phyloP scores from a whole-genome alignment of 2,329 filamentous ascomycete genomes.

The Karstenula rhodostoma region DNA sequence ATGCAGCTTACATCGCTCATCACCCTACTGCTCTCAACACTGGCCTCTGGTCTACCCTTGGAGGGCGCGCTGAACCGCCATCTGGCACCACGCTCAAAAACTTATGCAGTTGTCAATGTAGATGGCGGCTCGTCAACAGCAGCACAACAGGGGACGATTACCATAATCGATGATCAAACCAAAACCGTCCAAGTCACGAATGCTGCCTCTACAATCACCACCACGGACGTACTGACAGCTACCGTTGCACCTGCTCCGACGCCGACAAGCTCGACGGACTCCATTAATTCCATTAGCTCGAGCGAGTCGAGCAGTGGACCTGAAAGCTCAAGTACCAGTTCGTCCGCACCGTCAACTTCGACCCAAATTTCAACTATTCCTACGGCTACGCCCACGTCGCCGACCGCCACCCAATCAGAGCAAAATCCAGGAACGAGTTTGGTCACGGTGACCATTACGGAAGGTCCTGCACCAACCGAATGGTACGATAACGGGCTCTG shows the following conservation, averaged over 20 bases:
- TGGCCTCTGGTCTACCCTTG: slow-evolving; percentile 37
- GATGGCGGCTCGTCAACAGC: slow-evolving; percentile 44
- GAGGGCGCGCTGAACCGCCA: slow-evolving; percentile 26
- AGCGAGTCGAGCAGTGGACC: not conserved
- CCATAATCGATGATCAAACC: slow-evolving; percentile 32
- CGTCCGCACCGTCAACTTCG: slow-evolving; percentile 14
- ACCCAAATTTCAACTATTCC: slow-evolving; percentile 10
- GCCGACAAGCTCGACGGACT: slow-evolving; percentile 23
- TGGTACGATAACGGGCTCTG: slow-evolving; percentile 58
- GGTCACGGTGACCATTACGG: slow-evolving; percentile 41
- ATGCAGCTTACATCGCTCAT: slow-evolving; percentile 40
- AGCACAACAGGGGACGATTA: slow-evolving; percentile 29
- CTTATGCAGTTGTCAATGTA: slow-evolving; percentile 51
- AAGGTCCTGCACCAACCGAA: slow-evolving; percentile 36
- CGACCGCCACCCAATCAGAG: slow-evolving; percentile 21
- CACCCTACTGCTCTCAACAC: slow-evolving; percentile 31
- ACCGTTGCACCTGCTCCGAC: slow-evolving; percentile 22
- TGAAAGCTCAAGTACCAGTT: slow-evolving; percentile 17
- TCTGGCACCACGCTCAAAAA: slow-evolving; percentile 38
- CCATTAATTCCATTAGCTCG: slow-evolving; percentile 11
- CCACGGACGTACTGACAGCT: slow-evolving; percentile 36
- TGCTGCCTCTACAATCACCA: slow-evolving; percentile 17
- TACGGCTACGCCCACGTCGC: slow-evolving; percentile 22
- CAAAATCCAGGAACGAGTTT: slow-evolving; percentile 35
- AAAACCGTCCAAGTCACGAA: slow-evolving; percentile 38